Evolutionary conservation across 148 eudicot genomes (phyloP).

Genomic region (Arctostaphylos glauca): DNA sequence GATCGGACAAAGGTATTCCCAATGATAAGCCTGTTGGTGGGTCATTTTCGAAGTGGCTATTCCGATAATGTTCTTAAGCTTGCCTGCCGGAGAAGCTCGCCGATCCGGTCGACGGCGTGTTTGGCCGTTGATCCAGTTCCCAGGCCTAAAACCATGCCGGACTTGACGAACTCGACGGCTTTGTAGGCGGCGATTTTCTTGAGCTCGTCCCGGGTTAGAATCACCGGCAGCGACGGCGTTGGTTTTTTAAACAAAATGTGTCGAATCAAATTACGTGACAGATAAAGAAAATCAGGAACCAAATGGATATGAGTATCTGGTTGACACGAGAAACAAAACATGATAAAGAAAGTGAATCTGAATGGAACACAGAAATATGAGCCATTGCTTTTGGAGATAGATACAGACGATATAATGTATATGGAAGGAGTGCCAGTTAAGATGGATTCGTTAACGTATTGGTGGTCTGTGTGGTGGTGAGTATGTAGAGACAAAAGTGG

Average conservation of each 20-base stretch:
- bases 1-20: constrained; percentile 75
- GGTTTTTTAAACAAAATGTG: constrained; percentile 8
- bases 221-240: constrained; percentile 25
- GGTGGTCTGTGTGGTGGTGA: no score
- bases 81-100: constrained; percentile 58
- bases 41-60: constrained; percentile 77
- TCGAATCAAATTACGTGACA: no score
- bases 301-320: no score
- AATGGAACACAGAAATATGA: no score
- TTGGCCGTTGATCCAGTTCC: constrained; percentile 90
- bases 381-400: no score
- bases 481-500: no score
- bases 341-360: no score
- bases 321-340: no score
- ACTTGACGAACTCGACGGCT: constrained; percentile 76
- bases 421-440: no score
- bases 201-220: constrained; percentile 70
- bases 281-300: no score
- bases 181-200: constrained; percentile 82
- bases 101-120: constrained; percentile 69
- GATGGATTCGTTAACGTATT: no score
- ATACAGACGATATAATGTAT: no score
- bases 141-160: constrained; percentile 77
- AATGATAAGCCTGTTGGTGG: constrained; percentile 62
- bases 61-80: constrained; percentile 60